Conservation (phyloP, 148 eudicot genomes). For the Mesembryanthemum crystallinum region DNA sequence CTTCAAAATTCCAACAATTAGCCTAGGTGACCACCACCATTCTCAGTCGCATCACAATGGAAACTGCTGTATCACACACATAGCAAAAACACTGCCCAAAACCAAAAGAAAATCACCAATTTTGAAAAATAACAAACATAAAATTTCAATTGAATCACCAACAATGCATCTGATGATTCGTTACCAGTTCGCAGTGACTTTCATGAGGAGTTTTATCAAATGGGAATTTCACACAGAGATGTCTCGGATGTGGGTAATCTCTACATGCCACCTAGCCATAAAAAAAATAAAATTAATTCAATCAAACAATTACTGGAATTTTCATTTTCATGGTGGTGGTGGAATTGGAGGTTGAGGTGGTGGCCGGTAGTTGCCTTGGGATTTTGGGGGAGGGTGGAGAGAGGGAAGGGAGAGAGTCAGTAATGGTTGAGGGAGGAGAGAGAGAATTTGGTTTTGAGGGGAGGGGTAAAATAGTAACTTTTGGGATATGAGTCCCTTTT, state of each 20-base stretch:
- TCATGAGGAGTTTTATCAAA: conserved; percentile 32
- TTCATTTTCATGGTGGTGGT: too few relatives aligned
- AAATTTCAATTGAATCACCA: not conserved
- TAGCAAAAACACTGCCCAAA: conserved; percentile 43
- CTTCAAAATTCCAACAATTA: not conserved
- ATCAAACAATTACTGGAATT: not conserved
- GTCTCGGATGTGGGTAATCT: conserved; percentile 41
- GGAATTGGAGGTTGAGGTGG: too few relatives aligned
- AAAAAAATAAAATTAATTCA: not conserved
- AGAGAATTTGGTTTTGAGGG: too few relatives aligned
- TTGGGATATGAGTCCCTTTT: too few relatives aligned
- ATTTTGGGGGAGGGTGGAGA: too few relatives aligned
- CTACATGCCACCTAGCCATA: conserved; percentile 37
- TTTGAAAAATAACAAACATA: not conserved
- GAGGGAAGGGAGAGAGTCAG: too few relatives aligned
- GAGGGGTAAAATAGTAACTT: too few relatives aligned
- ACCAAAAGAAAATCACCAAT: not conserved
- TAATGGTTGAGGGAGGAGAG: too few relatives aligned
- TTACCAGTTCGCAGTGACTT: conserved; percentile 33
- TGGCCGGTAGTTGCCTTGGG: too few relatives aligned
- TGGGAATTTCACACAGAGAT: conserved; percentile 36
- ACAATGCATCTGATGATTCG: not conserved
- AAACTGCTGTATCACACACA: conserved; percentile 48
- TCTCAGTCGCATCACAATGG: conserved; percentile 47
- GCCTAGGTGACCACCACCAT: conserved; percentile 2